Evolutionary conservation across 2,329 filamentous ascomycete species (phyloP), one percentile per base, ranked within the genome.

Genomic region (Aspergillus sp.): DNA sequence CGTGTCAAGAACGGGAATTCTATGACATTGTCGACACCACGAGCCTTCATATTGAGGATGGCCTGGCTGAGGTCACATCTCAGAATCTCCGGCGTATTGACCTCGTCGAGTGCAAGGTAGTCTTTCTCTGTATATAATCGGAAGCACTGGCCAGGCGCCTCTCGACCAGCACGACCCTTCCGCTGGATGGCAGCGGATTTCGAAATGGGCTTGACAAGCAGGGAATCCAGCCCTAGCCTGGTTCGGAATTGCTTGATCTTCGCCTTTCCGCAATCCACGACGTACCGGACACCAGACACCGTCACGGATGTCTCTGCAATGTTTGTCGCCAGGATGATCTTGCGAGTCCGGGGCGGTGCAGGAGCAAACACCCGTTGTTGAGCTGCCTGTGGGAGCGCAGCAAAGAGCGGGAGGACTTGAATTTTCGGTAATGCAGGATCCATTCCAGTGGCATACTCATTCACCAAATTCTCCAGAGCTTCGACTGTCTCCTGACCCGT

Each of bases 241-340:
- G 90, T 87, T 15, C 93, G 89, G 74, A 93, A 99, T 67, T 96
- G 91, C 78, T 97, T 97, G 66, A 96, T 86, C 74, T 99, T 99
- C 8, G 91, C 91, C 71, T 97, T 97, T 50, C 95, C 95, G 59
- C 91, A 91, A 73, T 99, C 95, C 22, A 99, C 85, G 9, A 99
- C 94, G 69, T 91, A 95, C 4, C 92, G 87, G 7, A 99, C 93
- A 2, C 95, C 95, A 0, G 94, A 91, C 0, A 99, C 93, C 0
- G 95, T 99, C 62, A 99, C 91, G 1, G 95, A 98, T 0, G 95
- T 98, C 76, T 99, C 95, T n/a, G 95, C 95, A 70, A 99, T 98
- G 72, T 99, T 99, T 15, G 95, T 99, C 0, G 93, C 90, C 0
- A 99, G 81, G 0, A 99, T 93, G 13, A 98, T 85, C 73, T 98